Evolutionary conservation across 2,329 filamentous ascomycete genomes (phyloP).

Genomic region (Fusarium sp.): DNA sequence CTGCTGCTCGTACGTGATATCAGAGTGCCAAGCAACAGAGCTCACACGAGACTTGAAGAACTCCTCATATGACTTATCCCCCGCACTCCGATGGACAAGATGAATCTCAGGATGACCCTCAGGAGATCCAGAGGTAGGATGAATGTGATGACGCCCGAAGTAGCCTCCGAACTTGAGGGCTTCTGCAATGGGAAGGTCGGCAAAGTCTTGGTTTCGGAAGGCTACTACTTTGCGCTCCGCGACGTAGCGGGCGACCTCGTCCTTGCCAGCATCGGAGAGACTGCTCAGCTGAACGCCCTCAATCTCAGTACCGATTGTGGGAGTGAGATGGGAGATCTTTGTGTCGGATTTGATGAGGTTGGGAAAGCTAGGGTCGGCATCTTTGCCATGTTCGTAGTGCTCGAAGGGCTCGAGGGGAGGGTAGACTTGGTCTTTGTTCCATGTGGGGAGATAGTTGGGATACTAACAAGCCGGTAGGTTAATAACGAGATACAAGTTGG

Average conservation of each 20-base stretch:
- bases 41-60: slow-evolving; percentile 79
- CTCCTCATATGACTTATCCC: slow-evolving; percentile 62
- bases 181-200: slow-evolving; percentile 76
- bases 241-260: slow-evolving; percentile 81
- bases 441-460: slow-evolving; percentile 79
- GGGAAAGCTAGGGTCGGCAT: slow-evolving; percentile 77
- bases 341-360: slow-evolving; percentile 73
- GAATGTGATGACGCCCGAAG: slow-evolving; percentile 86
- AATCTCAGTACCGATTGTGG: slow-evolving; percentile 80
- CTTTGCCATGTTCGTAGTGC: slow-evolving; percentile 81
- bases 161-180: slow-evolving; percentile 79
- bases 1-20: slow-evolving; percentile 89
- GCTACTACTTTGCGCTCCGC: slow-evolving; percentile 83
- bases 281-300: slow-evolving; percentile 78
- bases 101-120: slow-evolving; percentile 81
- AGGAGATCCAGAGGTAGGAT: slow-evolving; percentile 82
- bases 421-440: slow-evolving; percentile 74
- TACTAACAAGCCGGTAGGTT: slow-evolving; percentile 60
- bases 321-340: slow-evolving; percentile 73
- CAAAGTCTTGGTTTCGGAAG: slow-evolving; percentile 82
- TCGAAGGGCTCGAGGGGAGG: slow-evolving; percentile 76
- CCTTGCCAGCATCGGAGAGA: slow-evolving; percentile 76
- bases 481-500: too few relatives aligned
- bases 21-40: slow-evolving; percentile 89
- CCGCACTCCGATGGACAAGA: slow-evolving; percentile 78